Percentiles rank a stretch among this genome's conserved stretches.
These are phyloP conservation scores for Aspergillus sp. DNA, from an alignment of 2,329 filamentous ascomycete species.

Conservation along the genomic window DNA sequence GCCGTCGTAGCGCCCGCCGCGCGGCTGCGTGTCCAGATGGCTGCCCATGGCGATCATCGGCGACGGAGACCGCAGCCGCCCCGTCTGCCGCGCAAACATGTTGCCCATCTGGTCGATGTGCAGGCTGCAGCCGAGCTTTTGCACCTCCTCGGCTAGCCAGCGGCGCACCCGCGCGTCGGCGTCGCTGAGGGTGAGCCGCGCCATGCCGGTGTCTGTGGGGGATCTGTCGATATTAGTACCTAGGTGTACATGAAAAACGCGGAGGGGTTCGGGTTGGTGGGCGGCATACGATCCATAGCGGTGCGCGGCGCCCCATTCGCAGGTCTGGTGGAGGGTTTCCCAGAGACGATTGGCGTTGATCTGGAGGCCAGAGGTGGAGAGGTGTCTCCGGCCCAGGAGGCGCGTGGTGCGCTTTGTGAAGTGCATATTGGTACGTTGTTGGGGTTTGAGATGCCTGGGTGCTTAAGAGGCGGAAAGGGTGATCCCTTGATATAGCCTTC, in stretches of 20 bases:
- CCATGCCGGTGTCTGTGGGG: constrained; percentile 58
- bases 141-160: constrained; percentile 65
- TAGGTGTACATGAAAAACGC: neutral
- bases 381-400: constrained; percentile 1
- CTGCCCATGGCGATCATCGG: constrained; percentile 49
- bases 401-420: constrained; percentile 1
- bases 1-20: constrained; percentile 62
- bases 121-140: constrained; percentile 61
- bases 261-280: neutral
- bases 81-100: constrained; percentile 28
- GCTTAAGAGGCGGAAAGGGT: no score
- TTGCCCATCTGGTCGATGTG: constrained; percentile 62
- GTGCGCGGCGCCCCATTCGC: constrained; percentile 31
- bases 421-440: neutral
- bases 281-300: constrained; percentile 27
- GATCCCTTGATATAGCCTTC: no score
- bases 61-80: constrained; percentile 14
- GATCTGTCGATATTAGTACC: constrained; percentile 9
- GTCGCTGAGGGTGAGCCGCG: constrained; percentile 66
- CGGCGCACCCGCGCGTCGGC: constrained; percentile 64
- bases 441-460: no score
- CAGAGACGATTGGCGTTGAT: constrained; percentile 28
- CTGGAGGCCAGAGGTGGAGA: constrained; percentile 16
- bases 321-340: constrained; percentile 31
- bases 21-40: constrained; percentile 31